Conservation (phyloP, 1,284 basidiomycete species). For the Sanghuangporus weigelae region DNA sequence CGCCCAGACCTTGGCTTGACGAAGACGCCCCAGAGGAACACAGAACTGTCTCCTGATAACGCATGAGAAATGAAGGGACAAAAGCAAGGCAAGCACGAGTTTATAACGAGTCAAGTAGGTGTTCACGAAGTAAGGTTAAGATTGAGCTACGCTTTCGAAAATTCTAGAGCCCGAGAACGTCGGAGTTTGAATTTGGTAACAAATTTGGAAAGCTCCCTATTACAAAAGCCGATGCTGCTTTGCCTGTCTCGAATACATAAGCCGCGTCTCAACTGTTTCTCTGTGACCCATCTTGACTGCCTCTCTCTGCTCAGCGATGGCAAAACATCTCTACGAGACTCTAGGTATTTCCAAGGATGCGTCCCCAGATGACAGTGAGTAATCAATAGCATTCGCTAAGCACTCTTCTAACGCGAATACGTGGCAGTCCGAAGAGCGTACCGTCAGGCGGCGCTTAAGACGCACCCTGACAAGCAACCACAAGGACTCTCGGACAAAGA, state of each 20-base stretch:
- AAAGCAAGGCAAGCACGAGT: conserved; percentile 10
- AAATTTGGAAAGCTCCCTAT: background rate
- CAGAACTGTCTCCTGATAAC: conserved; percentile 61
- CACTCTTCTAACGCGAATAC: background rate
- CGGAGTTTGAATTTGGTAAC: conserved; percentile 2
- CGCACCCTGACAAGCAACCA: conserved; percentile 61
- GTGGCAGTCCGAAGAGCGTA: conserved; percentile 56
- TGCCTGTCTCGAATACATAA: background rate
- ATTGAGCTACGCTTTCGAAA: conserved; percentile 7
- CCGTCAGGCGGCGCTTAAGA: conserved; percentile 53
- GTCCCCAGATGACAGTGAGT: conserved; percentile 33
- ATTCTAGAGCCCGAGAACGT: conserved; percentile 9
- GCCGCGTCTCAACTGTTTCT: background rate
- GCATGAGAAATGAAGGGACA: conserved; percentile 34
- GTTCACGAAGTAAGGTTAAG: background rate
- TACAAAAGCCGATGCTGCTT: background rate
- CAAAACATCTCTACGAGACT: conserved; percentile 17
- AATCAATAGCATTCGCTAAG: background rate
- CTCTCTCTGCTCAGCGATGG: conserved; percentile 5
- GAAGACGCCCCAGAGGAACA: conserved; percentile 53
- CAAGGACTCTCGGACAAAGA: conserved; percentile 40
- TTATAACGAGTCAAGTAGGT: background rate
- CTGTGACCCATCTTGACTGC: background rate
- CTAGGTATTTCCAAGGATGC: conserved; percentile 25
- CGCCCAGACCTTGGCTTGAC: conserved; percentile 45